Base-by-base conservation (phyloP, 2,329 filamentous ascomycete genomes). In the Keithomyces neogunnii region DNA sequence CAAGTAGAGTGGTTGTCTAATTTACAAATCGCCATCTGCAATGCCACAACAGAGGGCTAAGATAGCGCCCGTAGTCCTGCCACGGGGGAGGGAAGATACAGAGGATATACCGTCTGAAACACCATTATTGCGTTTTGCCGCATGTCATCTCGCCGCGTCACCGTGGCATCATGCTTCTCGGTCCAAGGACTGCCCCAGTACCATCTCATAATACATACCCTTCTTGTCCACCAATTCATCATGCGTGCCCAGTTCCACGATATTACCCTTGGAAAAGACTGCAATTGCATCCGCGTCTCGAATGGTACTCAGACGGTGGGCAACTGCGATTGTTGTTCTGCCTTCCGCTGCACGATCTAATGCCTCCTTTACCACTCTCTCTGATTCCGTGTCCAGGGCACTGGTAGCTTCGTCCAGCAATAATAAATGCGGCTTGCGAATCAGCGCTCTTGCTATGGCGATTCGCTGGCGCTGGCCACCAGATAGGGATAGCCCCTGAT, bases 391-490 rank as follows among this genome's bases (percentile, higher is more conserved):
- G 56, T 88, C 85, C 0, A 89, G 71, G 0, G 72, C 72, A 26
- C 68, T 72, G 0, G 86, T 90, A 1, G 86, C 86, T 66, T 90
- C 86, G 59, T 90, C 86, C 0, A 90, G 71, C 5, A 90, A 77
- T 3, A 90, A 68, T 2, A 90, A 79, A 0, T 73, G 69, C 0
- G 86, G 86, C 48, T 81, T 71, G 45, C 84, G 80, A 49, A 89
- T 74, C 31, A 89, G 82, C 9, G 83, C 83, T 6, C 86, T 74
- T 0, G 86, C 86, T 55, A 90, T 89, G 7, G 85, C 84, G 35
- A 88, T 77, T 28, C 84, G 80, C 63, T 89, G 86, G 6, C 85
- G 73, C 63, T 90, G 85, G 1, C 86, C 86, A 29, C 86, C 86
- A 1, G 83, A 88, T 1, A 90, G 70, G 53, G 85, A 82, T 19